Evolutionary conservation across 192 early-diverging fungal species (phyloP), one percentile per base, ranked within the genome.

Genomic region (Powellomyces hirtus): DNA sequence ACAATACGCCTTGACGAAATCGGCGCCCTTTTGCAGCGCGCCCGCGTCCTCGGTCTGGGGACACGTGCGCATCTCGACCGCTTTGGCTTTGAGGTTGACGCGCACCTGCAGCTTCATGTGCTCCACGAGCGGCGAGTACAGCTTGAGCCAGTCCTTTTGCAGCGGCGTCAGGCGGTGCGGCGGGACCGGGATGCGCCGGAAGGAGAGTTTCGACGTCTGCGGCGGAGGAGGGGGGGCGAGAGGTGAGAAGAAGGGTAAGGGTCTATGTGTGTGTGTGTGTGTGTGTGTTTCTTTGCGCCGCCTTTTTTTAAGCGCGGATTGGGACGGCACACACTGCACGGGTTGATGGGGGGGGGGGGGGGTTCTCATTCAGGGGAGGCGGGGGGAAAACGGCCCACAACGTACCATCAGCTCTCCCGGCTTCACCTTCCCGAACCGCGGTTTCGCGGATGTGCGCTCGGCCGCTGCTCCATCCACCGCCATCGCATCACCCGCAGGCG

Each of bases 81-180:
- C 80, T 64, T 91, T 92, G 36, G 83, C 75, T 75, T 93, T 93
- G 58, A 92, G 72, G 81, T 99, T 99, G 89, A 98, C 93, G 59
- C 95, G 87, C 40, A 98, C 89, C 77, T 99, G 96, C 35, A 99
- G 81, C 64, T 95, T 91, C 66, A 99, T 84, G 76, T 97, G 91
- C 77, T 95, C 92, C 4, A 98, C 95, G 27, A 99, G 84, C 20
- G 97, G 95, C 45, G 94, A 89, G 81, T 99, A 99, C 64, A 99
- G 88, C 74, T 97, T 91, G 55, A 95, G 66, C 97, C 97, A 99
- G 64, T 91, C 88, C 31, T 89, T 89, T 76, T 94, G 94, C 34
- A 99, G 75, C 22, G 95, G 97, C 11, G 91, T 86, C 59, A 98
- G 75, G 56, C 97, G 88, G 70, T 99, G 92, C 50, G 90, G 90